These are phyloP conservation scores for Ganoderma resinaceum DNA, from an alignment of 1,284 basidiomycete genomes.

Conservation along the genomic window DNA sequence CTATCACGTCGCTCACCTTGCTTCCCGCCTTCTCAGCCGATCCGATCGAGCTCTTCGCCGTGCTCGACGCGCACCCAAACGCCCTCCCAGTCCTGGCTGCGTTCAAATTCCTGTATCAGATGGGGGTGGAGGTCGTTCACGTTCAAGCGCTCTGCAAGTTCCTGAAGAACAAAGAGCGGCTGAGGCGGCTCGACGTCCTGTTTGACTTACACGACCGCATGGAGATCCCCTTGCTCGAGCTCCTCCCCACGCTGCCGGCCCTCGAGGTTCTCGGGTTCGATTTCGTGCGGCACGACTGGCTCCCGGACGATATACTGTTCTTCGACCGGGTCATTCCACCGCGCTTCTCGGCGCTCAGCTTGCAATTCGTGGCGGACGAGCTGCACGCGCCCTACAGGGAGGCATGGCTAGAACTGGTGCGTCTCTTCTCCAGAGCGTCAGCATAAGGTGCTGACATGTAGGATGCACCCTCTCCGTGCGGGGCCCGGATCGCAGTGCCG, in stretches of 20 bases:
- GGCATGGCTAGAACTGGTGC: background rate
- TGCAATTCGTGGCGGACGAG: background rate
- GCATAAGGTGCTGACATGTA: background rate
- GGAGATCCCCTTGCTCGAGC: background rate
- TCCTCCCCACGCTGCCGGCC: background rate
- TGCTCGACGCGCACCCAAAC: background rate
- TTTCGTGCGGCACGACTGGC: background rate
- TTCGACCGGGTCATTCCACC: background rate
- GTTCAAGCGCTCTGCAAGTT: slow-evolving; percentile 13
- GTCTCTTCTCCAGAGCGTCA: background rate
- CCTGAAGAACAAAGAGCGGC: slow-evolving; percentile 8
- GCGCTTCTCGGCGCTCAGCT: background rate
- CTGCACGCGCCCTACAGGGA: background rate
- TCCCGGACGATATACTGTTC: background rate
- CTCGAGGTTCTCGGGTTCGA: background rate
- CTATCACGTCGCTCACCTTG: background rate
- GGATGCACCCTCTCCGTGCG: too few species aligned
- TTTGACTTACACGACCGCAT: background rate
- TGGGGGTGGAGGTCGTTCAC: background rate
- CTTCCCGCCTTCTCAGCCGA: background rate
- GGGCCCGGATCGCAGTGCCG: too few species aligned
- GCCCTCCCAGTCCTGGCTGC: slow-evolving; percentile 20
- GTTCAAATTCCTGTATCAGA: slow-evolving; percentile 17
- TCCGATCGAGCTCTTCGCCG: background rate
- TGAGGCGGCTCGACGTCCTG: background rate